Evolutionary conservation across 2,329 filamentous ascomycete species (phyloP), one percentile per base, ranked within the genome.

Genomic region (Diaporthe citrichinensis): DNA sequence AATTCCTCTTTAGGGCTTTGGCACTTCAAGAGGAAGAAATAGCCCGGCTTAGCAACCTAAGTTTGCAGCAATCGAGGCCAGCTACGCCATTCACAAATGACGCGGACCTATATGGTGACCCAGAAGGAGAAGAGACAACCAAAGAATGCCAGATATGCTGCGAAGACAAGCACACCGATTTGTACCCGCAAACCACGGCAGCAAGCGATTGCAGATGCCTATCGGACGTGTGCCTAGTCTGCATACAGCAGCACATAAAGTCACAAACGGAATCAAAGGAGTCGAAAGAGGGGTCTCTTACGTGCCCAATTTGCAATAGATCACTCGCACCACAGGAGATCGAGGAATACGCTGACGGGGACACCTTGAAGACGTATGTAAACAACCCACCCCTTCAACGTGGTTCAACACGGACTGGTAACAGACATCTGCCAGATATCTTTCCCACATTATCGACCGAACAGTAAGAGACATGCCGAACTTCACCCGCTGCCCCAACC

Each of bases 401-500:
- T 10, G 15, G 2, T 34, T n/a, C 14, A 17, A 58, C 17, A 8
- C 14, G 23, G 31, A 36, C 8, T 34, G 5, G 4, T n/a, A 23
- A 65, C n/a, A 44, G 1, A 31, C 53, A 44, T 28, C 8, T 8
- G 8, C 10, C 17, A 74, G 73, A n/a, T 12, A 75, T 28, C 28
- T 65, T 1, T 72, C 73, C 34, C 58, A 62, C 23, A 55, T 72
- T 36, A 57, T 73, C n/a, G 23, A 72, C 6, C 31, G 51, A 46
- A 81, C 80, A 0, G 78, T 86, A 14, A 79, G 81, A 61, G 72
- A 74, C 20, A 78, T 84, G 10, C 81, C 82, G 0, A 81, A 83
- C 36, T 88, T 88, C 77, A 80, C 81, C 7, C 86, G 84, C 82
- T 89, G 87, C 75, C 81, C 76, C 4, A 53, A 85, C 12, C 79